Conservation (phyloP, 805 yeast genomes). For the Ogataea ganodermae region DNA sequence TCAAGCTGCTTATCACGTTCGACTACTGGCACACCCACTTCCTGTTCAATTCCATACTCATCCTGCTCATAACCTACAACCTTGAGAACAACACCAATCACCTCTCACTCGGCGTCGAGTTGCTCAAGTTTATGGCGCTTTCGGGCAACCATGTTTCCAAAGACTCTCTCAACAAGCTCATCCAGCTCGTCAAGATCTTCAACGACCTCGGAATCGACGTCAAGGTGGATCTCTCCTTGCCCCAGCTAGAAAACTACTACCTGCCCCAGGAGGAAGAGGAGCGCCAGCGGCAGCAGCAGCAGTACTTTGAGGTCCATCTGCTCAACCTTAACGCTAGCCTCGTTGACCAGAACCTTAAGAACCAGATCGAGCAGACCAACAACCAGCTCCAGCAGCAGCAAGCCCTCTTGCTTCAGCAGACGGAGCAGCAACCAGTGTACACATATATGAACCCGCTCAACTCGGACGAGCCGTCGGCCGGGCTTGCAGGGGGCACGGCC, state of each 20-base stretch:
- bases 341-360: conserved; percentile 17
- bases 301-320: conserved; percentile 16
- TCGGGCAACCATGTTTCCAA: conserved; percentile 32
- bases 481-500: conserved; percentile 1
- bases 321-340: conserved; percentile 19
- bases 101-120: conserved; percentile 25
- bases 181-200: conserved; percentile 24
- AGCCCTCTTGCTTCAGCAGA: conserved; percentile 17
- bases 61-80: conserved; percentile 28
- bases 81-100: conserved; percentile 13
- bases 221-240: conserved; percentile 18
- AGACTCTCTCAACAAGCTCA: conserved; percentile 29
- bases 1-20: conserved; percentile 37
- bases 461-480: no score
- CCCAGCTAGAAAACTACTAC: conserved; percentile 13
- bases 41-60: conserved; percentile 38
- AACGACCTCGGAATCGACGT: conserved; percentile 22
- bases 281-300: conserved; percentile 9
- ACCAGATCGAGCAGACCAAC: conserved; percentile 19
- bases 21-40: conserved; percentile 45
- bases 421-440: conserved; percentile 20
- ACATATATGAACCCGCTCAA: conserved; percentile 12
- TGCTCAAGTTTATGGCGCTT: conserved; percentile 31
- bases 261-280: conserved; percentile 8
- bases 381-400: conserved; percentile 24